These are phyloP conservation scores for Cladosporium oxysporum DNA, from an alignment of 2,329 filamentous ascomycete species.

Conservation along the genomic window DNA sequence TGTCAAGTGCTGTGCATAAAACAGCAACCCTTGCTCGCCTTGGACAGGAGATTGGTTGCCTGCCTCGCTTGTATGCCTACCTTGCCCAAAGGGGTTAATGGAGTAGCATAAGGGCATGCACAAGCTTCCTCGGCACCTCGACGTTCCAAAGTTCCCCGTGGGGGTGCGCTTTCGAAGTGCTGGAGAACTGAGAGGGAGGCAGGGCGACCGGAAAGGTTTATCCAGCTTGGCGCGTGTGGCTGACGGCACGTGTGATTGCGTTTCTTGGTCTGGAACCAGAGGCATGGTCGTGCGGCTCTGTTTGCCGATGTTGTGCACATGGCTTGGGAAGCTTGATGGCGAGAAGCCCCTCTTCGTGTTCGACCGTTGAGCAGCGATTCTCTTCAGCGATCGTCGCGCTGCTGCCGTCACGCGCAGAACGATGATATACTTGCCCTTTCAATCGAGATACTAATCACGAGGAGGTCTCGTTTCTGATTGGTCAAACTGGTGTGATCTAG, in stretches of 20 bases:
- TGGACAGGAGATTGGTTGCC: not conserved
- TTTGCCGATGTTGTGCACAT: not conserved
- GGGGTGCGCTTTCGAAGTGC: not conserved
- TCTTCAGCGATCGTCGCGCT: not conserved
- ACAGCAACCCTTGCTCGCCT: too few species aligned
- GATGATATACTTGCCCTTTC: not conserved
- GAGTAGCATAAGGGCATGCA: not conserved
- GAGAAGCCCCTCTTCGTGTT: not conserved
- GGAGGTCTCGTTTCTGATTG: not conserved
- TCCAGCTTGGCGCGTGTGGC: slow-evolving; percentile 5
- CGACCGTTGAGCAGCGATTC: not conserved
- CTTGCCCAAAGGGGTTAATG: not conserved
- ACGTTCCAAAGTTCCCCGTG: not conserved
- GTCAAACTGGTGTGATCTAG: not conserved
- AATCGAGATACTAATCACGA: not conserved
- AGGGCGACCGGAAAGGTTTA: not conserved
- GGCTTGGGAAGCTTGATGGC: not conserved
- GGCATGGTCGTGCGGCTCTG: not conserved
- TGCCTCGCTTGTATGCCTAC: not conserved
- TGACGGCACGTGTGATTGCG: slow-evolving; percentile 1
- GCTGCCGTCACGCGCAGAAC: not conserved
- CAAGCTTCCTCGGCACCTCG: slow-evolving; percentile 4
- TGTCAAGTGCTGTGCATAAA: not conserved
- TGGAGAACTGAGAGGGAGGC: not conserved
- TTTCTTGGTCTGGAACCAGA: too few species aligned